phyloP scores from a whole-genome alignment of 345 rosid genomes.

The Citrus trifoliata region DNA sequence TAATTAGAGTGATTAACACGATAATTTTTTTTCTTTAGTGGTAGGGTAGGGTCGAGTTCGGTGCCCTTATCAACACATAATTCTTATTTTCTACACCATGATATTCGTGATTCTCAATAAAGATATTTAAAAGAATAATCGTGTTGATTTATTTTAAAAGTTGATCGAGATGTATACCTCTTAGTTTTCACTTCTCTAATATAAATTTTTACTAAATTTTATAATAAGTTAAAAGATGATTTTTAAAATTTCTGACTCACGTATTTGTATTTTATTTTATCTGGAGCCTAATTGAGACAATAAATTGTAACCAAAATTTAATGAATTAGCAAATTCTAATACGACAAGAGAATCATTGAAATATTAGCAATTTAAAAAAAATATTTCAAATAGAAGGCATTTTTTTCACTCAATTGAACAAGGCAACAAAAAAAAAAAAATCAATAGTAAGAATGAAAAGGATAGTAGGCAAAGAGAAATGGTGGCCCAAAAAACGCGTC shows the following conservation, averaged over 20 bases:
- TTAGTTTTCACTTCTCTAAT: too few species aligned
- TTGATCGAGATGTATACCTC: not conserved
- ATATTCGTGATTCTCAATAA: not conserved
- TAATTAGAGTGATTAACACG: slow-evolving; percentile 15
- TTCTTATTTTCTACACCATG: not conserved
- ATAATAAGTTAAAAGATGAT: not conserved
- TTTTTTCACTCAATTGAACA: not conserved
- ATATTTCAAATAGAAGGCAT: not conserved
- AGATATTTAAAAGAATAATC: not conserved
- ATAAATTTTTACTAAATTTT: not conserved
- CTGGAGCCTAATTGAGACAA: not conserved
- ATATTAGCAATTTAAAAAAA: not conserved
- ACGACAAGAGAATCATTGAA: not conserved
- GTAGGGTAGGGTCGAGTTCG: slow-evolving; percentile 29
- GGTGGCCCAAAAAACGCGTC: slow-evolving; percentile 35
- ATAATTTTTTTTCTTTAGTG: slow-evolving; percentile 18
- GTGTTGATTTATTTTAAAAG: not conserved
- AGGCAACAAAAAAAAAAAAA: not conserved
- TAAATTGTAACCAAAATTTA: not conserved
- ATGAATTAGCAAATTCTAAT: not conserved
- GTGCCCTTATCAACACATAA: slow-evolving; percentile 26
- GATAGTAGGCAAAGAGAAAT: not conserved
- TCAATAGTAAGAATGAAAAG: slow-evolving; percentile 1
- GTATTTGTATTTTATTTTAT: too few species aligned
- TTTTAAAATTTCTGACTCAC: not conserved